phyloP scores from a whole-genome alignment of 208 protist species.

The Phytomonas sp. region DNA sequence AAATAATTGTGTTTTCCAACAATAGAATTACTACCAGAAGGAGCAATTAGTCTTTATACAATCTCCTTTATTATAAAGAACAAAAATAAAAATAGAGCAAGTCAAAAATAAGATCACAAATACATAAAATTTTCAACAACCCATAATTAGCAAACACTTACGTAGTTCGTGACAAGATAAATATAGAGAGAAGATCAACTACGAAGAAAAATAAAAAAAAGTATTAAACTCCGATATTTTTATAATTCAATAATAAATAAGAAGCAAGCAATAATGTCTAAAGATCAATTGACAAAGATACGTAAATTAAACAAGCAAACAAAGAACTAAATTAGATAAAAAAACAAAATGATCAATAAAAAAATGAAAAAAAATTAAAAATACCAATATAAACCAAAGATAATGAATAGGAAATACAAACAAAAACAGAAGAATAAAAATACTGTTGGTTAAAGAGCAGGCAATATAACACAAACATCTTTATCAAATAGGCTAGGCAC shows the following conservation, averaged over 20 bases:
- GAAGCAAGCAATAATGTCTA: slow-evolving; percentile 1
- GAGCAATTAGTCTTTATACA: no score
- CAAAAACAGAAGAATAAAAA: slow-evolving; percentile 10
- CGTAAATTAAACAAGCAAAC: background rate
- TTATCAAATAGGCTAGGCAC: no score
- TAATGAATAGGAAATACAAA: slow-evolving; percentile 7
- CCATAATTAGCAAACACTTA: no score
- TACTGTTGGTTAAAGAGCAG: slow-evolving; percentile 1
- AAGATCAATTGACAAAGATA: slow-evolving; percentile 1
- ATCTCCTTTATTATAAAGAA: no score
- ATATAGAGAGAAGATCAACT: background rate
- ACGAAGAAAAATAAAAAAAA: no score
- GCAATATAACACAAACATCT: slow-evolving; percentile 8
- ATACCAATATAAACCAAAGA: slow-evolving; percentile 11
- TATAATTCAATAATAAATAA: slow-evolving; percentile 5
- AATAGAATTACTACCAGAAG: no score
- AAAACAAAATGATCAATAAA: slow-evolving; percentile 12
- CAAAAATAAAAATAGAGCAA: background rate
- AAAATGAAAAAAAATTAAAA: slow-evolving; percentile 13
- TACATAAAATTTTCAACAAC: slow-evolving; percentile 10
- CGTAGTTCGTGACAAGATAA: slow-evolving; percentile 2
- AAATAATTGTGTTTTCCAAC: background rate
- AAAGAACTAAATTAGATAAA: slow-evolving; percentile 14
- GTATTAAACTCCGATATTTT: background rate
- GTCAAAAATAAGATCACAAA: background rate